Conservation (phyloP, 305 asterid genomes). For the Fraxinus albicans region DNA sequence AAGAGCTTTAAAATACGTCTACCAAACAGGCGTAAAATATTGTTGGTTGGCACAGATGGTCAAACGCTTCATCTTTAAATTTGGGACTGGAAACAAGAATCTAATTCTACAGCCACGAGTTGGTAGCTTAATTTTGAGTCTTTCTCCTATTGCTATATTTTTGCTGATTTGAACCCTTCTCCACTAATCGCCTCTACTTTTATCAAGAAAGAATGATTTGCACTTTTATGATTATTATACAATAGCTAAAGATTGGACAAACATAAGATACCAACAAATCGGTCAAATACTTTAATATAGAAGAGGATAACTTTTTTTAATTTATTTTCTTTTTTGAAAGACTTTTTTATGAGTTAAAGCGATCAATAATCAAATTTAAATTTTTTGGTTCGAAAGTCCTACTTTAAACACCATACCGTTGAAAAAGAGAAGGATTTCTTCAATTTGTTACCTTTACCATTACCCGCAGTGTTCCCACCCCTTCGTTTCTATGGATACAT, state of each 20-base stretch:
- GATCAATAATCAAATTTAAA: neutral
- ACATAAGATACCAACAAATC: neutral
- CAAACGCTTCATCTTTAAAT: neutral
- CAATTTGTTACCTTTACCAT: neutral
- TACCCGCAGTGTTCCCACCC: neutral
- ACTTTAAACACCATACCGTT: neutral
- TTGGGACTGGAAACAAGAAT: neutral
- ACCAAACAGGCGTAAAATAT: too few relatives aligned
- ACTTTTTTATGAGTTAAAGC: neutral
- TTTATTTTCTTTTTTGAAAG: neutral
- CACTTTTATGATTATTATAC: neutral
- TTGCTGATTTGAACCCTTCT: slow-evolving; percentile 1
- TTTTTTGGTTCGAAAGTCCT: neutral
- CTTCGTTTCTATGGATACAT: neutral
- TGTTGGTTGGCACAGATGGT: too few relatives aligned
- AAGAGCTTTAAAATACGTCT: too few relatives aligned
- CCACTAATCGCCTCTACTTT: neutral
- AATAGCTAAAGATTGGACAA: neutral
- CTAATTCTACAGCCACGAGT: slow-evolving; percentile 11
- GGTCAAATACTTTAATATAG: neutral
- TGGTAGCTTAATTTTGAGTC: slow-evolving; percentile 2
- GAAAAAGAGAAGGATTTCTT: neutral
- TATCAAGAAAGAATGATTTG: neutral
- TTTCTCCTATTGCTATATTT: neutral
- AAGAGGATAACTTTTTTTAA: neutral